These are phyloP conservation scores for Geosmithia flava DNA, from an alignment of 2,329 filamentous ascomycete species.

Conservation along the genomic window DNA sequence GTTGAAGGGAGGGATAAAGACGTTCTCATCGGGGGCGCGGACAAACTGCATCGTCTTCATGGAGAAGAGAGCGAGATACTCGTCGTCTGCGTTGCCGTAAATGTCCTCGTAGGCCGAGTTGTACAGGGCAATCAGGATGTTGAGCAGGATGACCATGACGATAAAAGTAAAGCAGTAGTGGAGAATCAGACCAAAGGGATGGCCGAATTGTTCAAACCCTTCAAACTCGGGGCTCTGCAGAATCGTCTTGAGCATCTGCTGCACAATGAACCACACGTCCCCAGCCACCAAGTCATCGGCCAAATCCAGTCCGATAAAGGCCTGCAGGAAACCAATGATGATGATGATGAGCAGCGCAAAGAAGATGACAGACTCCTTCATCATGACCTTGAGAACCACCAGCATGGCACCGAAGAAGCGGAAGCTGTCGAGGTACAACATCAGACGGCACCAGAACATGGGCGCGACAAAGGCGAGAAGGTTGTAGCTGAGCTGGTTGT, in stretches of 20 bases:
- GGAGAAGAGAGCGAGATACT: constrained; percentile 86
- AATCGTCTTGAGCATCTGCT: constrained; percentile 78
- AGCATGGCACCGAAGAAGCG: constrained; percentile 98
- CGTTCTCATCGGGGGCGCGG: constrained; percentile 92
- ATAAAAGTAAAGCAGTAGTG: constrained; percentile 98
- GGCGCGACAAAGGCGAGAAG: constrained; percentile 87
- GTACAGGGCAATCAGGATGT: constrained; percentile 94
- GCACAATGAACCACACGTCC: constrained; percentile 62
- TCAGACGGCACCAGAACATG: constrained; percentile 90
- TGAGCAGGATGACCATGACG: constrained; percentile 87
- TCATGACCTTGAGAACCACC: constrained; percentile 90
- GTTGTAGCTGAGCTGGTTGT: constrained; percentile 81
- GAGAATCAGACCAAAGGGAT: constrained; percentile 84
- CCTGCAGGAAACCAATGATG: constrained; percentile 79
- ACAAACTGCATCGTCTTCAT: constrained; percentile 97
- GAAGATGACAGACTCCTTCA: constrained; percentile 91
- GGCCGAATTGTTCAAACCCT: constrained; percentile 81
- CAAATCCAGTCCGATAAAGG: constrained; percentile 83
- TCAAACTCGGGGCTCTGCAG: constrained; percentile 86
- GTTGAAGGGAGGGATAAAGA: constrained; percentile 94
- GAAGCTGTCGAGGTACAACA: constrained; percentile 87
- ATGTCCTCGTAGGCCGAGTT: constrained; percentile 95
- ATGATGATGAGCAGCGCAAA: constrained; percentile 83
- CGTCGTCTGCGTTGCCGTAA: constrained; percentile 84
- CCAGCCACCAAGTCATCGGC: constrained; percentile 58